phyloP scores from a whole-genome alignment of 306 rosid genomes.

The Trichosanthes cucumerina region DNA sequence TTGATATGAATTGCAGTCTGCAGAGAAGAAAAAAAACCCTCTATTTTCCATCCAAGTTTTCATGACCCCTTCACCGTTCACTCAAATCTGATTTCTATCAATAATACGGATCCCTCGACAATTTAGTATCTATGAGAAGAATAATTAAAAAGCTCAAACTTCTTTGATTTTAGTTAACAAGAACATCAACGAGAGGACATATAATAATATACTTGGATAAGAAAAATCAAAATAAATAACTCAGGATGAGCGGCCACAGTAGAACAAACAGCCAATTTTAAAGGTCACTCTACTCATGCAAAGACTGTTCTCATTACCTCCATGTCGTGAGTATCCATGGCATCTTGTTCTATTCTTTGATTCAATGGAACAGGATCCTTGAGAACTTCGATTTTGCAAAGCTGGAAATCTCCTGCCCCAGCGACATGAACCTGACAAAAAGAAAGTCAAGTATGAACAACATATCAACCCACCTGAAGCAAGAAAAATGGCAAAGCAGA shows the following conservation, averaged over 20 bases:
- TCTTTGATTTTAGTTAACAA: neutral
- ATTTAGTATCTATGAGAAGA: neutral
- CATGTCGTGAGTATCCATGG: constrained; percentile 61
- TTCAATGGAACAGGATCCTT: constrained; percentile 75
- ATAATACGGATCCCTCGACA: neutral
- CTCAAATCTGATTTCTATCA: neutral
- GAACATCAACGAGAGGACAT: neutral
- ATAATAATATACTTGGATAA: neutral
- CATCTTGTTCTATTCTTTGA: constrained; percentile 52
- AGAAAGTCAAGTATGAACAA: constrained; percentile 19
- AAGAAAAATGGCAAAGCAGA: constrained; percentile 16
- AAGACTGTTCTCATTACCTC: constrained; percentile 35
- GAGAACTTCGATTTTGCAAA: constrained; percentile 60
- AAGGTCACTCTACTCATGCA: neutral
- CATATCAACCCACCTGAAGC: constrained; percentile 12
- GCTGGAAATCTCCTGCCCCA: constrained; percentile 89
- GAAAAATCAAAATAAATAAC: neutral
- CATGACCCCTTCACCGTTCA: neutral
- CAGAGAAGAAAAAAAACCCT: neutral
- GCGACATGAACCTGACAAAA: constrained; percentile 77
- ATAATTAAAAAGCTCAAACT: neutral
- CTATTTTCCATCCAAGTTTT: neutral
- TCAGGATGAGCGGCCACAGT: neutral
- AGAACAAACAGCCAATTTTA: neutral
- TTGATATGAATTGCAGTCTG: neutral